A percentile compares a stretch with the other conserved stretches of the same genome.
Evolutionary conservation across 2,329 filamentous ascomycete species (phyloP).

Genomic region (Hirsutella minnesotensis): DNA sequence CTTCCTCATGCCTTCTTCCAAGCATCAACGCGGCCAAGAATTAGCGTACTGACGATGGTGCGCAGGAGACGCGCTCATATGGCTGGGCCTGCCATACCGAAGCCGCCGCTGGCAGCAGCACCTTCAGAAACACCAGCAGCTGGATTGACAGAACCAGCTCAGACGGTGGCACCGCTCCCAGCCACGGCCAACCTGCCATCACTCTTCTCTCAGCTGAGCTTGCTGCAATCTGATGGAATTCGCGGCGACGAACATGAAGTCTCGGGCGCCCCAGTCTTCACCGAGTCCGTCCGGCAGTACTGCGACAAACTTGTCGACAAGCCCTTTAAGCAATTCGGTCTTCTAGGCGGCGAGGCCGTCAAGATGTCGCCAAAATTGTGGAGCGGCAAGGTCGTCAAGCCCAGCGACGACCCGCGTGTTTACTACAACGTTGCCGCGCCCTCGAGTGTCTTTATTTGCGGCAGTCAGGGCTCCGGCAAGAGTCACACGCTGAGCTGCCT

Average conservation of each 20-base stretch:
- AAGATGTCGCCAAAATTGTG: neutral
- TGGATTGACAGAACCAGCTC: too few species aligned
- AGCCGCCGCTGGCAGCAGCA: too few species aligned
- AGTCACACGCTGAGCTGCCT: conserved; percentile 47
- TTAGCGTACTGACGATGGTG: too few species aligned
- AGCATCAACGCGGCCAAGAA: too few species aligned
- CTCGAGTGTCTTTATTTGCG: conserved; percentile 51
- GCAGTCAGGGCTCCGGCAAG: conserved; percentile 53
- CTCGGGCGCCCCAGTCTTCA: conserved; percentile 8
- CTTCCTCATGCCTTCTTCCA: too few species aligned
- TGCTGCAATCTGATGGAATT: neutral
- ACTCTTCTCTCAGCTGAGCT: conserved; percentile 2
- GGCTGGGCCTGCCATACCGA: too few species aligned
- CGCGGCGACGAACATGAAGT: conserved; percentile 4
- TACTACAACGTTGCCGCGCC: conserved; percentile 37
- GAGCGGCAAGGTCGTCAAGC: too few species aligned
- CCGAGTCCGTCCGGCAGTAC: conserved; percentile 5
- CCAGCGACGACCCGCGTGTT: conserved; percentile 16
- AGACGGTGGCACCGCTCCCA: too few species aligned
- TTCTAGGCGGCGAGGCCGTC: conserved; percentile 6
- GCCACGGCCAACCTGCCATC: neutral
- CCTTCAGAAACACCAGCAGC: too few species aligned
- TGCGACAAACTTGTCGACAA: neutral
- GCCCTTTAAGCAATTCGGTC: conserved; percentile 8
- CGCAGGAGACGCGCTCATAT: too few species aligned